Percentiles rank a stretch among this genome's conserved stretches.
Evolutionary conservation across 2,329 filamentous ascomycete species (phyloP).

Genomic region (Colletotrichum spinosum): DNA sequence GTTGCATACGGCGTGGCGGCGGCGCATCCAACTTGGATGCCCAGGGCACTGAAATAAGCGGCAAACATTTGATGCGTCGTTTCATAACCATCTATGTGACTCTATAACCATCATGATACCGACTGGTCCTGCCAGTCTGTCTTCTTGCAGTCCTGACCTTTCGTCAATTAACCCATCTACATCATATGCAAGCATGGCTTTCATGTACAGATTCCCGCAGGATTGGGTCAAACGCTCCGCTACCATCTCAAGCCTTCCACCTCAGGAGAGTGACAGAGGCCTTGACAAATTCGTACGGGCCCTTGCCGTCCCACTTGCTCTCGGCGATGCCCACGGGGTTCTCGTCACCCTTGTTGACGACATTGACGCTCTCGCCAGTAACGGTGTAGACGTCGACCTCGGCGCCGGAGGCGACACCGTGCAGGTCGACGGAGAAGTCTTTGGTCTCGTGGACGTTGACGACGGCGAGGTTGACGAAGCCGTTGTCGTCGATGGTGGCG

Average conservation of each 20-base stretch:
- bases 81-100: slow-evolving; percentile 15
- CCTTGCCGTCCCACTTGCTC: slow-evolving; percentile 70
- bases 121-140: slow-evolving; percentile 13
- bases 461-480: slow-evolving; percentile 74
- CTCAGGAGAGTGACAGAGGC: slow-evolving; percentile 77
- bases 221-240: not conserved
- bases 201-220: not conserved
- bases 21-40: too few relatives aligned
- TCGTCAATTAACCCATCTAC: slow-evolving; percentile 10
- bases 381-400: slow-evolving; percentile 73
- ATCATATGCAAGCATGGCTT: slow-evolving; percentile 7
- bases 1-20: too few relatives aligned
- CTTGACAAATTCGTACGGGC: slow-evolving; percentile 73
- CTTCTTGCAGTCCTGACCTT: slow-evolving; percentile 5
- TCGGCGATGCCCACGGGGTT: slow-evolving; percentile 65
- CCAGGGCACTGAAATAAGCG: too few relatives aligned
- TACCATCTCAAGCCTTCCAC: slow-evolving; percentile 56
- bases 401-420: slow-evolving; percentile 60
- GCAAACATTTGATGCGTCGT: not conserved
- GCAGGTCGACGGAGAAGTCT: slow-evolving; percentile 69
- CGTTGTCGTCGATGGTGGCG: slow-evolving; percentile 67
- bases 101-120: slow-evolving; percentile 2
- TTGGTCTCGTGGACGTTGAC: slow-evolving; percentile 76
- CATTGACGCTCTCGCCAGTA: slow-evolving; percentile 65
- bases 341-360: slow-evolving; percentile 71